Percentiles rank a stretch among this genome's conserved stretches.
Conservation (phyloP, 140 eudicot genomes). For the Senecio squalidus region DNA sequence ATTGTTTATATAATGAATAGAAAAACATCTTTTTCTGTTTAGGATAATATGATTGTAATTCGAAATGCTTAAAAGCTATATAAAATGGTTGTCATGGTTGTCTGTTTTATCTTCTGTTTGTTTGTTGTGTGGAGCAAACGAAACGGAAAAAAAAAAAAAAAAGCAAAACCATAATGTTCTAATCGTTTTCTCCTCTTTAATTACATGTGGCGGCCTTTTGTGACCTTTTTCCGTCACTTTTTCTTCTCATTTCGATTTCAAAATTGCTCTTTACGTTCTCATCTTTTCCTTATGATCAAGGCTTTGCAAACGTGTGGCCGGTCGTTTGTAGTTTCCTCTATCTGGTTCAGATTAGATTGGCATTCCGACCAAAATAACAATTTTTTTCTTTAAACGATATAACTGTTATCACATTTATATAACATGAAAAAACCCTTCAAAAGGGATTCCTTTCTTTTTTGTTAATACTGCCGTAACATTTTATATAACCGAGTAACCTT, state of each 20-base stretch:
- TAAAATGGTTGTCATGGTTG: too few species aligned
- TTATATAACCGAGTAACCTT: too few species aligned
- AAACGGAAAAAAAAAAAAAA: neutral
- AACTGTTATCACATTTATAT: too few species aligned
- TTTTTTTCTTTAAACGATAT: too few species aligned
- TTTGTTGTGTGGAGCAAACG: conserved; percentile 10
- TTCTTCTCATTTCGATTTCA: conserved; percentile 11
- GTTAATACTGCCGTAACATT: too few species aligned
- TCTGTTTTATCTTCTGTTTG: neutral
- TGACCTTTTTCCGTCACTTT: conserved; percentile 14
- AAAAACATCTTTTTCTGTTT: too few species aligned
- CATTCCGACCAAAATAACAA: neutral
- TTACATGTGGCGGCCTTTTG: conserved; percentile 19
- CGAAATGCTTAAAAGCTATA: too few species aligned
- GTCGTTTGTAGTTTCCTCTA: conserved; percentile 8
- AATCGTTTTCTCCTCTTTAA: conserved; percentile 10
- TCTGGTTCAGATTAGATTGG: neutral
- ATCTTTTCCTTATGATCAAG: conserved; percentile 6
- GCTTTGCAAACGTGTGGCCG: conserved; percentile 10
- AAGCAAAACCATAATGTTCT: conserved; percentile 6
- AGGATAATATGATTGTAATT: too few species aligned
- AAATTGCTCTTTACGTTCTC: conserved; percentile 27
- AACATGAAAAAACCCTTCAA: too few species aligned
- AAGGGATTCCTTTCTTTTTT: too few species aligned
- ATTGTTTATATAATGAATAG: neutral